A percentile compares a stretch with the other conserved stretches of the same genome.
phyloP scores from a whole-genome alignment of 345 rosid genomes.

The Isatis tinctoria region DNA sequence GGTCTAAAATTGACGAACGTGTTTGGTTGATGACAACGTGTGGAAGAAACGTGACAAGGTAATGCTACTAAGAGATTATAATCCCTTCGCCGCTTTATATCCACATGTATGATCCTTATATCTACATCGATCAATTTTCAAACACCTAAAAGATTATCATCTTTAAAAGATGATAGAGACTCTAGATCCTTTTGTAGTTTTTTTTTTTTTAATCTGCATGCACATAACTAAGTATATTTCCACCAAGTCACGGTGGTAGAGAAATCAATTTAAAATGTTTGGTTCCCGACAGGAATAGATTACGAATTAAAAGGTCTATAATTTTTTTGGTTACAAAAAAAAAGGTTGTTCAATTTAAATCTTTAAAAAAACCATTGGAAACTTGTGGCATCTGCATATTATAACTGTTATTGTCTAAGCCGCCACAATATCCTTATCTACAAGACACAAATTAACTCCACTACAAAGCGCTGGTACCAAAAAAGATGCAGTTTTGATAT shows the following conservation, averaged over 20 bases:
- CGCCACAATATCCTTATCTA: neutral
- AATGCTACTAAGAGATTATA: slow-evolving; percentile 18
- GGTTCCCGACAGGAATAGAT: neutral
- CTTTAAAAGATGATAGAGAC: slow-evolving; percentile 14
- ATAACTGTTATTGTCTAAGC: neutral
- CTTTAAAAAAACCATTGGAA: neutral
- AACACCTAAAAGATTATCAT: neutral
- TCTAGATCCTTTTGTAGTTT: neutral
- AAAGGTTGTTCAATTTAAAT: neutral
- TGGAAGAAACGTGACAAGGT: slow-evolving; percentile 32
- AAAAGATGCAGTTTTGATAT: neutral
- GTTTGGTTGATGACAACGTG: slow-evolving; percentile 30
- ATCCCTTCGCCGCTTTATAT: slow-evolving; percentile 22
- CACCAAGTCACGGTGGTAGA: neutral
- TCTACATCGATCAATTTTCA: slow-evolving; percentile 11
- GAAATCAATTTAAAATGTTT: neutral
- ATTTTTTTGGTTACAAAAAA: neutral
- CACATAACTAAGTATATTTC: neutral
- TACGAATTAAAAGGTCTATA: neutral
- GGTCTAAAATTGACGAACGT: slow-evolving; percentile 24
- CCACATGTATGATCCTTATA: slow-evolving; percentile 25
- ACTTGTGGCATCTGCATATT: neutral
- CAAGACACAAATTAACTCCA: neutral
- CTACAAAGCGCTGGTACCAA: neutral
- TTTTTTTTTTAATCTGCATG: too few relatives aligned